Evolutionary conservation across 2,329 filamentous ascomycete species (phyloP).

Genomic region (Mycosphaerella sp.): DNA sequence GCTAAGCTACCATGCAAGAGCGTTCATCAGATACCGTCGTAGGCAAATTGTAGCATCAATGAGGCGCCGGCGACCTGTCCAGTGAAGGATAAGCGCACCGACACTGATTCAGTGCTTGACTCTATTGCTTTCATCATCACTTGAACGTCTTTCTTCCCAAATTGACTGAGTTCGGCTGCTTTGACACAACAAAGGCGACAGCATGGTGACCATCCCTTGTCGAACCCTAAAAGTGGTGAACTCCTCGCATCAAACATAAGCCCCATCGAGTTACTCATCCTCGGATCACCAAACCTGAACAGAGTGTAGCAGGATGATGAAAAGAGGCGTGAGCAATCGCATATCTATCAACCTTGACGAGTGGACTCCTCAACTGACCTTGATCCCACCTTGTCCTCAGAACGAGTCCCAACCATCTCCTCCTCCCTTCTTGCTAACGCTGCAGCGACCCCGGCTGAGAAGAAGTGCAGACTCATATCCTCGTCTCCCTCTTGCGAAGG

Average conservation of each 20-base stretch:
- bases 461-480: conserved; percentile 76
- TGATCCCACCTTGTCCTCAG: conserved; percentile 39
- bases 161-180: conserved; percentile 55
- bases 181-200: conserved; percentile 55
- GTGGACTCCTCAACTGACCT: conserved; percentile 53
- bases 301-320: conserved; percentile 21
- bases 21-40: conserved; percentile 33
- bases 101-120: conserved; percentile 84
- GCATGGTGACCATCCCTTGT: conserved; percentile 22
- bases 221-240: conserved; percentile 45
- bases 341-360: conserved; percentile 98
- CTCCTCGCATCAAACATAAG: conserved; percentile 99
- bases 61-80: neutral
- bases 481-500: conserved; percentile 53
- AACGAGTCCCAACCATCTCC: conserved; percentile 31
- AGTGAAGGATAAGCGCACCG: conserved; percentile 20
- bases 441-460: conserved; percentile 31
- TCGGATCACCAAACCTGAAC: conserved; percentile 14
- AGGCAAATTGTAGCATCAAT: conserved; percentile 26
- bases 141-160: conserved; percentile 44
- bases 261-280: conserved; percentile 96
- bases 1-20: neutral
- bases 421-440: conserved; percentile 30
- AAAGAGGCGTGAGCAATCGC: conserved; percentile 66
- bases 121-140: conserved; percentile 95